Evolutionary conservation across 805 yeast species (phyloP).

Genomic region (Schwanniomyces vanrijiae): DNA sequence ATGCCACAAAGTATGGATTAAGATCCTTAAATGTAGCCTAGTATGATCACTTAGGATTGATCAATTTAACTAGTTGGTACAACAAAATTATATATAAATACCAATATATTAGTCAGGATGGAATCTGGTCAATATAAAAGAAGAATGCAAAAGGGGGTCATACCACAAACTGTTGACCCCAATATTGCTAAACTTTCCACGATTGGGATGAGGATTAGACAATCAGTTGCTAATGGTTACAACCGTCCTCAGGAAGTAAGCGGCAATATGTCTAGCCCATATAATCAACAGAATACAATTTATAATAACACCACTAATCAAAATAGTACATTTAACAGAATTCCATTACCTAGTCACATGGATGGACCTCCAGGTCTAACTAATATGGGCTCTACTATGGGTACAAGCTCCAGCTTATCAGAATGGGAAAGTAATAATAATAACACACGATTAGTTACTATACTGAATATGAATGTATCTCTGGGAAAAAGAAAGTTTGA

Average conservation of each 20-base stretch:
- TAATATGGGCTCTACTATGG: constrained; percentile 43
- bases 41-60: too few species aligned
- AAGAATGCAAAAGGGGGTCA: constrained; percentile 33
- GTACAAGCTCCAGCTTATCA: constrained; percentile 39
- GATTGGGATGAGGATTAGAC: constrained; percentile 71
- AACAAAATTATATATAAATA: background rate
- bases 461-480: constrained; percentile 1
- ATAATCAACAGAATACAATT: background rate
- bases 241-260: constrained; percentile 11
- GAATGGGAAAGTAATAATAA: constrained; percentile 38
- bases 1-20: background rate
- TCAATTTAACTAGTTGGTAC: too few species aligned
- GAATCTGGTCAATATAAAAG: constrained; percentile 22
- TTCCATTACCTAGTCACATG: constrained; percentile 43
- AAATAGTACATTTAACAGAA: constrained; percentile 17
- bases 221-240: constrained; percentile 65
- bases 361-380: constrained; percentile 46
- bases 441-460: background rate
- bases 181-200: constrained; percentile 46
- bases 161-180: constrained; percentile 21
- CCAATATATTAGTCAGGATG: background rate
- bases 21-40: too few species aligned
- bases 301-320: background rate
- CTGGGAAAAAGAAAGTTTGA: constrained; percentile 27
- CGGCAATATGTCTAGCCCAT: constrained; percentile 9